A percentile compares a stretch with the other conserved stretches of the same genome.
Conservation (phyloP, 371 early-diverging fungal species). For the Rhizomucor miehei region DNA sequence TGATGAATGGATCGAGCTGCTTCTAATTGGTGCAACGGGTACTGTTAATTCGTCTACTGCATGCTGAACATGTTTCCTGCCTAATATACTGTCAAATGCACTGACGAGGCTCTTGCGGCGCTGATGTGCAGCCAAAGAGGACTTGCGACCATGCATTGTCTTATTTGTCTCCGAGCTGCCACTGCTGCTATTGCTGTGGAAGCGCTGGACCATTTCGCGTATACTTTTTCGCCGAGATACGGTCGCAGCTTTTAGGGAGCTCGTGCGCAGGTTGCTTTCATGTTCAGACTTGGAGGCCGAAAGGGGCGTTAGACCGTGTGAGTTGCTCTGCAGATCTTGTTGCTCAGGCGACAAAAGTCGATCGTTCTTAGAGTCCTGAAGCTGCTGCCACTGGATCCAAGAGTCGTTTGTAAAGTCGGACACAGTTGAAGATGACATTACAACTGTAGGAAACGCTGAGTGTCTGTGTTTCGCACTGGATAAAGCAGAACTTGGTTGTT, state of each 20-base stretch:
- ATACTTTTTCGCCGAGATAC: neutral
- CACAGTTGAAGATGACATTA: neutral
- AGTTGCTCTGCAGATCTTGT: neutral
- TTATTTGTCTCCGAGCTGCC: neutral
- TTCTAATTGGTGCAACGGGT: neutral
- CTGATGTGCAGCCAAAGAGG: no score
- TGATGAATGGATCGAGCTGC: neutral
- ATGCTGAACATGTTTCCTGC: neutral
- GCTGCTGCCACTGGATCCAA: slow-evolving; percentile 1
- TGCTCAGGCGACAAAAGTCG: neutral
- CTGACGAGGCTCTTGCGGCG: neutral
- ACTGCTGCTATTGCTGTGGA: neutral
- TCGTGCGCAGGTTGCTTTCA: neutral
- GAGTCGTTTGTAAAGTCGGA: neutral
- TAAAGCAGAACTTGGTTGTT: neutral
- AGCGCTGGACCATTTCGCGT: neutral
- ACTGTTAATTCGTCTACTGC: neutral
- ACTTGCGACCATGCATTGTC: neutral
- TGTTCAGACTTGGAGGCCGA: neutral
- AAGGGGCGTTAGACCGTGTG: neutral
- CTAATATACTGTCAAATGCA: neutral
- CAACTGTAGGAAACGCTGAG: neutral
- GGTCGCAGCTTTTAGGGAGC: neutral
- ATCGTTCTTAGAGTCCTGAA: no score
- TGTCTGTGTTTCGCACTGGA: neutral